A percentile compares a stretch with the other conserved stretches of the same genome.
Conservation (phyloP, 2,329 filamentous ascomycete species). For the Neonectria faginata region DNA sequence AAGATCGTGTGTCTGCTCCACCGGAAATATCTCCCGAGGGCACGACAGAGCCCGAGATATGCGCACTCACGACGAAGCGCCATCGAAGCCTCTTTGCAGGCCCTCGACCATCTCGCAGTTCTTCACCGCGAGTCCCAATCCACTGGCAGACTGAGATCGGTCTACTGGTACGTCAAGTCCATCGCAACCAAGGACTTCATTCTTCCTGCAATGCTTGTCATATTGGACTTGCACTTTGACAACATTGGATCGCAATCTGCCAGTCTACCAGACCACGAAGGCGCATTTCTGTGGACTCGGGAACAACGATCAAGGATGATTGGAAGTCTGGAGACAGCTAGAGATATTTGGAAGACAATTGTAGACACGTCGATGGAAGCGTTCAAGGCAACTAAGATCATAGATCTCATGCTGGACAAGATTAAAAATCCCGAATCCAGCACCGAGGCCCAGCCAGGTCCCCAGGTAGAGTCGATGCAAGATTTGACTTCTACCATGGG, state of each 20-base stretch:
- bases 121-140: slow-evolving; percentile 80
- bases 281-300: slow-evolving; percentile 66
- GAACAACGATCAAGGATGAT: slow-evolving; percentile 81
- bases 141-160: slow-evolving; percentile 76
- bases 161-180: slow-evolving; percentile 83
- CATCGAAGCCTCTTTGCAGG: slow-evolving; percentile 86
- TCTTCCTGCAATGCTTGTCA: slow-evolving; percentile 85
- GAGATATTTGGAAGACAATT: slow-evolving; percentile 83
- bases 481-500: slow-evolving; percentile 53
- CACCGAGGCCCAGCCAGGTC: slow-evolving; percentile 25
- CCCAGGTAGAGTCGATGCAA: slow-evolving; percentile 41
- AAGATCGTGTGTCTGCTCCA: slow-evolving; percentile 92
- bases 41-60: slow-evolving; percentile 83
- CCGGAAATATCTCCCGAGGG: slow-evolving; percentile 84
- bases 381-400: slow-evolving; percentile 83
- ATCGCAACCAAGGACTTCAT: slow-evolving; percentile 88
- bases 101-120: slow-evolving; percentile 81
- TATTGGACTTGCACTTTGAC: slow-evolving; percentile 83
- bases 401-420: slow-evolving; percentile 88
- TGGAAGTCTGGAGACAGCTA: slow-evolving; percentile 75
- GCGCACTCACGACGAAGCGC: slow-evolving; percentile 85
- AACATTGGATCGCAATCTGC: slow-evolving; percentile 60
- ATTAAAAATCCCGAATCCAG: slow-evolving; percentile 59
- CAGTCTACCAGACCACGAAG: slow-evolving; percentile 55
- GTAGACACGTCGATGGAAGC: slow-evolving; percentile 87